Base-by-base conservation (phyloP, 768 basidiomycete species). In the Omphalotus guepiniiformis region DNA sequence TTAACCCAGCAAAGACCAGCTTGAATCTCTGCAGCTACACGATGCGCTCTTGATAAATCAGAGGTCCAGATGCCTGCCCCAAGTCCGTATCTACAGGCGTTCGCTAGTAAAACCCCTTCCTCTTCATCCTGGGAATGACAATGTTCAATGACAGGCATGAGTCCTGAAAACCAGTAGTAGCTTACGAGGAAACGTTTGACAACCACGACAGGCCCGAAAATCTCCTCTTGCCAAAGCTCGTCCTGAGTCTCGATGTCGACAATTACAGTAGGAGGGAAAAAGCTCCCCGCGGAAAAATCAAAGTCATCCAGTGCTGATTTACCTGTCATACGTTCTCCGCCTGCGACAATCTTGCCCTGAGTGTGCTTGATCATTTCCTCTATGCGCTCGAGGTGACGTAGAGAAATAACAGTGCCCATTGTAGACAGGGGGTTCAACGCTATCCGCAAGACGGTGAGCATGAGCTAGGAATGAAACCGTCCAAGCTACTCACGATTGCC, bases 1-100 rank as follows among this genome's bases (percentile, higher is more conserved):
- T 93, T 93, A 29, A 92, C 78, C 91, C 91, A 93, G 37, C 88
- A 85, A 25, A 93, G 58, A 4, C 91, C 91, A 15, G 83, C 71
- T 54, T 93, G 74, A 28, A 93, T 81, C 27, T 69, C 68, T 41
- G 74, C 75, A 5, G 89, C 76, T 2, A 90, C 76, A 3, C 85
- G 80, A 59, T 92, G 88, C 8, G 85, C 89, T 47, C 81, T 73
- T 0, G 88, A 83, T 26, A 93, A 58, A 61, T 89, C 71, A 23
- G 72, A 68, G 3, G 88, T 90, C 89, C 89, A 93, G 39, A 93
- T 72, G 7, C 83, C 84, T 2, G 85, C 85, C 12, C 88, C 90
- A 6, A 92, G 69, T 1, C 88, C 90, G 57, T 92, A 93, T 63
- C 79, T 85, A 56, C 76, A 85, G 34, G 76, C 73, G 54, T 92